phyloP scores from a whole-genome alignment of 2,329 filamentous ascomycete genomes.

The Colletotrichum tamarilloi region DNA sequence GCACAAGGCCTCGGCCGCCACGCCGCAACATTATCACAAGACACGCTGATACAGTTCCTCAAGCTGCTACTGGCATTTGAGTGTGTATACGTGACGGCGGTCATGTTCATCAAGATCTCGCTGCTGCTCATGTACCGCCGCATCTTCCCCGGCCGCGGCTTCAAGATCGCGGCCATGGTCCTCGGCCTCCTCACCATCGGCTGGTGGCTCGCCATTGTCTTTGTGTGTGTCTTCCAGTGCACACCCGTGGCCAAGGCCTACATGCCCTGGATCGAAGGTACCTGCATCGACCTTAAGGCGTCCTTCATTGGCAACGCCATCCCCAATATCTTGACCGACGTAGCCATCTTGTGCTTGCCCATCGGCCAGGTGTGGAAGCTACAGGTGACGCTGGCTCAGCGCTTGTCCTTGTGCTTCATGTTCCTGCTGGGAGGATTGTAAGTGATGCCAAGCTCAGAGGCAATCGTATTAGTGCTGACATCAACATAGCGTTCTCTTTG shows the following conservation, averaged over 20 bases:
- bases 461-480: not conserved
- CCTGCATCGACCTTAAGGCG: conserved; percentile 52
- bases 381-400: conserved; percentile 39
- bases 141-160: conserved; percentile 27
- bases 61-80: conserved; percentile 30
- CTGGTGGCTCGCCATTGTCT: conserved; percentile 36
- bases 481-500: conserved; percentile 9
- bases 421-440: conserved; percentile 49
- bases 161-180: conserved; percentile 25
- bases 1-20: conserved; percentile 26
- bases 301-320: conserved; percentile 57
- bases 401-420: conserved; percentile 41
- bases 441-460: conserved; percentile 25
- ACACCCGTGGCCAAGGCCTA: conserved; percentile 50
- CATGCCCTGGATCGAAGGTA: conserved; percentile 45
- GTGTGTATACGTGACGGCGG: conserved; percentile 27
- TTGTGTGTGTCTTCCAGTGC: conserved; percentile 53
- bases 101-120: conserved; percentile 34
- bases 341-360: conserved; percentile 45
- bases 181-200: conserved; percentile 29
- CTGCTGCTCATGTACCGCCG: conserved; percentile 34
- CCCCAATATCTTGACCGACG: conserved; percentile 53
- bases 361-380: conserved; percentile 44
- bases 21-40: conserved; percentile 17
- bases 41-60: conserved; percentile 22